Base-by-base conservation (phyloP, 208 protist genomes). In the Acanthamoeba royreba region DNA sequence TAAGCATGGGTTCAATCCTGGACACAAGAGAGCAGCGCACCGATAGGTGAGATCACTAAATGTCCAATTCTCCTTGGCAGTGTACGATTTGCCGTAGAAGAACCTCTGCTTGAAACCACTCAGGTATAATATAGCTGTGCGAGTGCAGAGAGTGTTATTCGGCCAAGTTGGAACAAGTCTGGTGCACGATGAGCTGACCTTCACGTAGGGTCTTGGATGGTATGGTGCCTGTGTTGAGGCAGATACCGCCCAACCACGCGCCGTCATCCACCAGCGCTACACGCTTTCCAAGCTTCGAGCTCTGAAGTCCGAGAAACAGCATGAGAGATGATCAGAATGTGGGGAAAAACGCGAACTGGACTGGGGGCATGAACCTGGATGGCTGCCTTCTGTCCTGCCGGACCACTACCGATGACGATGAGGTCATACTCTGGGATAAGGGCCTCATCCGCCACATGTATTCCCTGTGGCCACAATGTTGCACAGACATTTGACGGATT, bases 121-220 rank as follows among this genome's bases (percentile, higher is more conserved):
- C 49, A 89, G 53, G 38, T 89, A 89, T 38, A 89, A 35, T 45
- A 89, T 89, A 4, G 81, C 81, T 87, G 79, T 38, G 35, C 22
- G 66, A 22, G 52, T 28, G 22, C 19, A 61, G 52, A 61, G 52
- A 61, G 22, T 61, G 52, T 61, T 61, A 22, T 17, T 61, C 25
- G 17, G 22, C 25, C 19, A 22, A 28, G 22, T 28, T 61, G 52
- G 22, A 61, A 61, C 19, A 61, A 61, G 52, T 28, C 17, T 28
- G 52, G 19, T 28, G 22, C 25, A 22, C 17, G 22, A 25, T 8
- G 15, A 77, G 31, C 15, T 13, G 7, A 95, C 63, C 93, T 61
- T 95, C 93, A 2, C 93, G 81, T 8, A 95, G 88, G n/a, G 93
- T 95, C 47, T 95, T 95, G 31, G 86, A 93, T 8, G 93, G 93